These are phyloP conservation scores for Emmonsiellopsis sp. DNA, from an alignment of 2,329 filamentous ascomycete genomes.

Conservation along the genomic window DNA sequence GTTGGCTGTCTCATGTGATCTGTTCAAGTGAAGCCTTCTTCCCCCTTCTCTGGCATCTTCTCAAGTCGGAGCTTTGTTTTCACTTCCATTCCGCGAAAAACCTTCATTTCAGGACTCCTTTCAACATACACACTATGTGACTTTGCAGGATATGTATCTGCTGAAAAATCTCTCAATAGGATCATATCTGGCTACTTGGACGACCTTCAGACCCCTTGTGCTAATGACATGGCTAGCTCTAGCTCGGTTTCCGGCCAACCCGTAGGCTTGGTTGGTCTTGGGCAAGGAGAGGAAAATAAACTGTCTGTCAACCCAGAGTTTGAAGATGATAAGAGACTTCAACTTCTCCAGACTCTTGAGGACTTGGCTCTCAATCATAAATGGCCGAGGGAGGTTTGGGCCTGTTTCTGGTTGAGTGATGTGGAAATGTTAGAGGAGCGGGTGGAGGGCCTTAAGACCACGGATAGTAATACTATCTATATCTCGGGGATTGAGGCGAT, in stretches of 20 bases:
- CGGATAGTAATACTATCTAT: too few species aligned
- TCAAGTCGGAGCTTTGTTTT: too few species aligned
- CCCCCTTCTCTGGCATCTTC: too few species aligned
- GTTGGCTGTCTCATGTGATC: too few species aligned
- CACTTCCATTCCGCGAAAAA: too few species aligned
- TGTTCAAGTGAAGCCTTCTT: too few species aligned
- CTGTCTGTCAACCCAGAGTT: background rate
- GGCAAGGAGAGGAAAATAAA: background rate
- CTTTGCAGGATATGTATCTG: too few species aligned
- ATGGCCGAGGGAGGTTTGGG: background rate
- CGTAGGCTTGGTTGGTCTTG: background rate
- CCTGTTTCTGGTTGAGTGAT: background rate
- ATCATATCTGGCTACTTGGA: too few species aligned
- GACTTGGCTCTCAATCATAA: background rate
- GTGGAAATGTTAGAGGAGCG: background rate
- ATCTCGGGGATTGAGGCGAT: too few species aligned
- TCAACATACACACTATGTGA: background rate
- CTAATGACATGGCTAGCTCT: background rate
- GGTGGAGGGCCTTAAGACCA: too few species aligned
- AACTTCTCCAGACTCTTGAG: background rate
- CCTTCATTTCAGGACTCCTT: background rate
- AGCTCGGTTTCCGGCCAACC: background rate
- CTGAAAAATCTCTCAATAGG: too few species aligned
- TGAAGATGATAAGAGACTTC: background rate
- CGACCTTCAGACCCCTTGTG: too few species aligned